Evolutionary conservation across 2,329 filamentous ascomycete species (phyloP), one percentile per base, ranked within the genome.

Genomic region (Cladosporium halotolerans): DNA sequence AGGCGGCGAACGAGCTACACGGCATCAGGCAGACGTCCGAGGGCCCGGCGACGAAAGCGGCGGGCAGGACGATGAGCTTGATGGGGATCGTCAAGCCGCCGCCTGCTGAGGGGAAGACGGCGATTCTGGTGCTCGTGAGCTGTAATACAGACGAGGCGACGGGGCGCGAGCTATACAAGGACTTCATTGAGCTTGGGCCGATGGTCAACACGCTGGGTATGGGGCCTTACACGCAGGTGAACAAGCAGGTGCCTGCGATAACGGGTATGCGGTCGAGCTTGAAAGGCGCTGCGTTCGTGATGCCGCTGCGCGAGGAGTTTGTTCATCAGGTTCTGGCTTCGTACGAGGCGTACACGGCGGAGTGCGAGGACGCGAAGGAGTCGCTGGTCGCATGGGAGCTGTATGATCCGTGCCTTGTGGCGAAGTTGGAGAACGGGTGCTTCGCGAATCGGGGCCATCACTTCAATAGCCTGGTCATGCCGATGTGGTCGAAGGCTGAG

Each of bases 381-480:
- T 54, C 47, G 19, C 19, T 66, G 9, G 55, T 66, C 2, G 62
- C 61, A 2, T 66, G 60, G 52, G 63, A 66, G 49, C 42, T 59
- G 8, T 63, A 58, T 45, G 63, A 66, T 47, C 56, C 62, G 4
- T 54, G 51, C 5, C 53, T 60, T 16, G 60, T 64, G 7, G 60
- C 57, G 3, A 46, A 53, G 38, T 41, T 41, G 3, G 60, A 62
- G 9, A 54, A 47, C 5, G 62, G 63, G 1, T 59, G 62, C 40
- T 64, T 65, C 36, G 62, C 63, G 7, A 65, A 65, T 40, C 47
- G 63, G 9, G 62, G 62, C 7, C 58, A 59, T 2, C 63, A 66
- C 54, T 42, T 65, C 7, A 63, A 64, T n/a, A 62, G 62, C 1
- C 42, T 68, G 9, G 62, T 64, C 33, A 57, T 62, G 52, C 62